Percentiles rank a stretch among this genome's conserved stretches.
phyloP scores from a whole-genome alignment of 1,284 basidiomycete species.

The Sanghuangporus sanghuang region DNA sequence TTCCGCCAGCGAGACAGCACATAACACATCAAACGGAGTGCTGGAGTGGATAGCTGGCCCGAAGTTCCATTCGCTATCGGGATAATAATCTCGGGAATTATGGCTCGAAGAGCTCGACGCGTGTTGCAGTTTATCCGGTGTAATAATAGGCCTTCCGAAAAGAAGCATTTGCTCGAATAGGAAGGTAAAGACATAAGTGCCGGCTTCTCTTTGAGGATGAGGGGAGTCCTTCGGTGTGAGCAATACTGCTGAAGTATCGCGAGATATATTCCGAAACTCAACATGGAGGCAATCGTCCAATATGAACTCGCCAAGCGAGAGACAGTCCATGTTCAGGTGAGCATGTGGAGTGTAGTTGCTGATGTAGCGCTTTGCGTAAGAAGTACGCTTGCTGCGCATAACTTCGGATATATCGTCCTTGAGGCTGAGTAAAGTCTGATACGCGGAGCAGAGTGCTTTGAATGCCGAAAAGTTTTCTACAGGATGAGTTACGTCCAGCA shows the following conservation, averaged over 20 bases:
- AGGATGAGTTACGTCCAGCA: constrained; percentile 7
- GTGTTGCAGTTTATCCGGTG: background rate
- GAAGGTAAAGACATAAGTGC: background rate
- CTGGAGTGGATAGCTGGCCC: constrained; percentile 6
- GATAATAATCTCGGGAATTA: background rate
- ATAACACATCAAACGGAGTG: background rate
- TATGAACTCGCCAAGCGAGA: constrained; percentile 4
- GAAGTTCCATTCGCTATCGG: constrained; percentile 7
- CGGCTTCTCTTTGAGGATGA: background rate
- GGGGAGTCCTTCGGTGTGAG: background rate
- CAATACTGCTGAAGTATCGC: too few relatives aligned
- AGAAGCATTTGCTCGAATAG: constrained; percentile 12
- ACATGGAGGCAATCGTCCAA: constrained; percentile 4
- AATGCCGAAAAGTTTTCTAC: constrained; percentile 1
- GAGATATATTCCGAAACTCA: background rate
- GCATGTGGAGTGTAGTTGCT: background rate
- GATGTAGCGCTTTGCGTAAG: background rate
- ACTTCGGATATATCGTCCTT: constrained; percentile 9
- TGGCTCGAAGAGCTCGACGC: background rate
- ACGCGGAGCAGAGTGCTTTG: constrained; percentile 2
- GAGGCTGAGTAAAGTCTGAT: background rate
- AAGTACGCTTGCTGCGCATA: constrained; percentile 2
- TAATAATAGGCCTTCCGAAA: background rate
- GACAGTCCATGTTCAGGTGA: background rate
- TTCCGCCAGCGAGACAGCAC: background rate